Evolutionary conservation across 805 yeast genomes (phyloP).

Genomic region (Cyberlindnera sargentensis): DNA sequence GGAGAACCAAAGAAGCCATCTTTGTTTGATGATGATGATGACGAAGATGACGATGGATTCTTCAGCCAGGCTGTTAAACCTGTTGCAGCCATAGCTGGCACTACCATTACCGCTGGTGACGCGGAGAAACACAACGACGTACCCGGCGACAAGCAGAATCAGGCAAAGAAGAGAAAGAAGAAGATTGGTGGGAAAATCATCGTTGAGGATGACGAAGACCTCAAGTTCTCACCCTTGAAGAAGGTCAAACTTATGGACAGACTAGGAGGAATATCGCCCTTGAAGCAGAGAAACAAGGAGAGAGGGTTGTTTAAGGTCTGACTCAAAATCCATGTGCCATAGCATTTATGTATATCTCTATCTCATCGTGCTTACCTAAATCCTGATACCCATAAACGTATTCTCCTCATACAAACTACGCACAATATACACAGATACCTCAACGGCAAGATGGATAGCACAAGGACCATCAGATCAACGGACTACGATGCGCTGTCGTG

Average conservation of each 20-base stretch:
- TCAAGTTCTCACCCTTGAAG: conserved; percentile 16
- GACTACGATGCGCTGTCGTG: conserved; percentile 70
- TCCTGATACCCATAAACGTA: too few species aligned
- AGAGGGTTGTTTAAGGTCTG: conserved; percentile 20
- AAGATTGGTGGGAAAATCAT: conserved; percentile 15
- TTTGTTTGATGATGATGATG: conserved; percentile 23
- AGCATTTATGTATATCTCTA: neutral
- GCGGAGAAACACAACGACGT: neutral
- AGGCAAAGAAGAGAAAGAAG: conserved; percentile 13
- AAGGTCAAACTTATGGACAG: conserved; percentile 21
- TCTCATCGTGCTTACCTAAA: neutral
- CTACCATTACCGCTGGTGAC: neutral
- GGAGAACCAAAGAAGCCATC: conserved; percentile 17
- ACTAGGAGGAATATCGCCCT: conserved; percentile 21
- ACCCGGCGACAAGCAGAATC: conserved; percentile 4
- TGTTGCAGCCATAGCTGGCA: neutral
- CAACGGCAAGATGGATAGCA: neutral
- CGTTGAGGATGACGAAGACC: conserved; percentile 14
- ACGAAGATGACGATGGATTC: conserved; percentile 22
- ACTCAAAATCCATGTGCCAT: neutral
- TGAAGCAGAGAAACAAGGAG: conserved; percentile 22
- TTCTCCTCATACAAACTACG: too few species aligned
- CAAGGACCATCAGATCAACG: conserved; percentile 30
- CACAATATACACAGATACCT: too few species aligned
- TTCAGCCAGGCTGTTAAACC: conserved; percentile 16